Evolutionary conservation across 139 green algal species (phyloP), one percentile per base, ranked within the genome.

Genomic region (Chlorella sp.): DNA sequence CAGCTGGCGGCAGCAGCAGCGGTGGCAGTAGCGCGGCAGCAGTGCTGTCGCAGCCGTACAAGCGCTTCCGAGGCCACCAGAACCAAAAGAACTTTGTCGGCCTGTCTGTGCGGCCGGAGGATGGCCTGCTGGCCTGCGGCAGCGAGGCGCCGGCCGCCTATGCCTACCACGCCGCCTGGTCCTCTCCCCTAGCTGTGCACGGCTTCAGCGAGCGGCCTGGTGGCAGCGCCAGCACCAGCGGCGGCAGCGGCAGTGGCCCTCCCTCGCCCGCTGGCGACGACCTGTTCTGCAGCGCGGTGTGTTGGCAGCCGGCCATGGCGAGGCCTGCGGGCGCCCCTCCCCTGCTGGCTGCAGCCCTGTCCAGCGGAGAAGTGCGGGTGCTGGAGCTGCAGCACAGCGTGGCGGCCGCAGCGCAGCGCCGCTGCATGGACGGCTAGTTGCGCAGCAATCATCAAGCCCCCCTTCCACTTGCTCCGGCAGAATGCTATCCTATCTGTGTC

Each of bases 11-110:
- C 70, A 41, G 78, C 56, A 60, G 41, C 70, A 60, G 78, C 36
- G 28, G 25, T 32, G 60, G 56, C n/a, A 32, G 38, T 68, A 55
- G 21, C 25, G 28, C 51, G 25, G 25, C 39, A 51, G n/a, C 36
- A 51, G 62, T 86, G 47, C 16, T 75, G 30, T 65, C 36, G 25
- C 36, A 44, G n/a, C 69, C 78, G 32, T 57, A 26, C 18, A 57
- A 67, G 67, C 60, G 47, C 47, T 7, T 96, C 93, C 78, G 44
- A 0, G 96, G 96, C 30, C 96, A 99, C 84, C 70, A 63, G 32
- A 99, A 99, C 85, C 83, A 91, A 55, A 94, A 95, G 63, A 98
- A 99, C 87, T 99, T 99, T 85, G 95, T 98, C 25, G 96, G 96
- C 11, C 85, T 99, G 44, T 73, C 92, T 2, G 93, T 98, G 34